phyloP scores from a whole-genome alignment of 805 yeast genomes.

The Yarrowia porcina region DNA sequence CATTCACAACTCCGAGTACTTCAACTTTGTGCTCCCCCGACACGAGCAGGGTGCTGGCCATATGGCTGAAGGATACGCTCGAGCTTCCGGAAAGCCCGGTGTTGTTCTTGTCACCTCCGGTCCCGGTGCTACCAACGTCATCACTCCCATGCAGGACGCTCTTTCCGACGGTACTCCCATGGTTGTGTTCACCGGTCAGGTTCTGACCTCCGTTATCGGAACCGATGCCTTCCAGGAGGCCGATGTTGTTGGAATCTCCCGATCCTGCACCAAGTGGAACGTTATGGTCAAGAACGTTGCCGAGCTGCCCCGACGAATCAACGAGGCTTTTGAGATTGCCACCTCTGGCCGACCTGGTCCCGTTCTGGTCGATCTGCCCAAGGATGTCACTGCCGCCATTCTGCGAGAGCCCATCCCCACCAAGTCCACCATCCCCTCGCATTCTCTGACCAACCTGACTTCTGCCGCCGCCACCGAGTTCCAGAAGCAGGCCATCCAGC shows the following conservation, averaged over 20 bases:
- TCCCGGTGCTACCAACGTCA: constrained; percentile 97
- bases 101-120: constrained; percentile 98
- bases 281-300: constrained; percentile 95
- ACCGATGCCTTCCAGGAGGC: constrained; percentile 99
- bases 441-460: constrained; percentile 67
- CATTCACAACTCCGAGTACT: constrained; percentile 83
- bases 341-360: constrained; percentile 97
- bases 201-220: constrained; percentile 91
- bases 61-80: constrained; percentile 99
- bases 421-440: constrained; percentile 60
- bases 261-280: constrained; percentile 98
- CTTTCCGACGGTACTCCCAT: constrained; percentile 95
- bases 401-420: constrained; percentile 87
- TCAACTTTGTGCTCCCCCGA: constrained; percentile 87
- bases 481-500: constrained; percentile 66
- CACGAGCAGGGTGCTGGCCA: constrained; percentile 99
- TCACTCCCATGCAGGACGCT: constrained; percentile 98
- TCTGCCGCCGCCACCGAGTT: constrained; percentile 67
- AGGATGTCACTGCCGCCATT: constrained; percentile 94
- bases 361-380: constrained; percentile 94
- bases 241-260: constrained; percentile 92
- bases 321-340: constrained; percentile 97
- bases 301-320: constrained; percentile 91
- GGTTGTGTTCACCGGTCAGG: constrained; percentile 97
- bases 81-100: constrained; percentile 95